Conservation (phyloP, 768 basidiomycete species). For the Suillus spraguei region DNA sequence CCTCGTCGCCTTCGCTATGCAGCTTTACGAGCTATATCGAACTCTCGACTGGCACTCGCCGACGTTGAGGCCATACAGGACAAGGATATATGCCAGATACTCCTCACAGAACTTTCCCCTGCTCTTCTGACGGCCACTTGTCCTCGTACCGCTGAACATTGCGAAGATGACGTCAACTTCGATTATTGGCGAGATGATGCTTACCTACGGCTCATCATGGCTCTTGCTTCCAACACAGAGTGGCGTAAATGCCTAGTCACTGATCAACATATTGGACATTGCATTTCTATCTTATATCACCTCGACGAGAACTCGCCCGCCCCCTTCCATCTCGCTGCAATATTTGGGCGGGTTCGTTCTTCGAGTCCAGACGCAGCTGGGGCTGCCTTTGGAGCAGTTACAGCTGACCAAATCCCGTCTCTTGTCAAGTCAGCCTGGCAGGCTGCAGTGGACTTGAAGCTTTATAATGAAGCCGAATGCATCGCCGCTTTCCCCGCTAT, state of each 20-base stretch:
- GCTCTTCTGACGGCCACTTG: background rate
- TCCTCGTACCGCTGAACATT: background rate
- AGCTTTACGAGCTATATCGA: slow-evolving; percentile 4
- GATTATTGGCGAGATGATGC: slow-evolving; percentile 1
- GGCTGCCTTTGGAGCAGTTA: background rate
- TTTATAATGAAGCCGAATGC: background rate
- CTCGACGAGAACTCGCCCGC: background rate
- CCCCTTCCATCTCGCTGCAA: slow-evolving; percentile 1
- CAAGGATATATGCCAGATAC: background rate
- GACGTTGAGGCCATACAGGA: background rate
- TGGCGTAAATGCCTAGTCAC: background rate
- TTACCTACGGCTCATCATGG: background rate
- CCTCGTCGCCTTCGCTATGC: slow-evolving; percentile 6
- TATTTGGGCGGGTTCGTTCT: background rate
- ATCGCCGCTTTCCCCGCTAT: background rate
- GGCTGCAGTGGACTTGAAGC: background rate
- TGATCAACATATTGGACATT: background rate
- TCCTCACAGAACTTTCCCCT: background rate
- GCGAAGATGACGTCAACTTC: background rate
- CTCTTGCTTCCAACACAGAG: background rate
- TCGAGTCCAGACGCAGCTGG: background rate
- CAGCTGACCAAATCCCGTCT: background rate
- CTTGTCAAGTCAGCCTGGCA: slow-evolving; percentile 5
- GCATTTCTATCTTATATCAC: background rate
- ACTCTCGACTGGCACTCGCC: slow-evolving; percentile 1